Evolutionary conservation across 202 grass and related monocot species (phyloP).

Genomic region (Saccharum hybrid): DNA sequence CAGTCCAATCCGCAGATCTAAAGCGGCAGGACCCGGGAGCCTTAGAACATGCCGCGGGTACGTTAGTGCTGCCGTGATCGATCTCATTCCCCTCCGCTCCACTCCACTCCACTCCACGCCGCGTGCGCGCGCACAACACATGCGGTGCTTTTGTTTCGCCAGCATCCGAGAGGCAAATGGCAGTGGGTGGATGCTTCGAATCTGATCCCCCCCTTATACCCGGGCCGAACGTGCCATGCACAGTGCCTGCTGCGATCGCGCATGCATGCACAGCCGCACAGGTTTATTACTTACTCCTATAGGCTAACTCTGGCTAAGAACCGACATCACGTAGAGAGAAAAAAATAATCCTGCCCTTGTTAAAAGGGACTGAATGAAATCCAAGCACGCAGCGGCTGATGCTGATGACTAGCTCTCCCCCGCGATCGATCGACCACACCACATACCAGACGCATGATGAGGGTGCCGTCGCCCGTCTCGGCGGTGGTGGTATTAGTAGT

Average conservation of each 20-base stretch:
- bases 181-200: constrained; percentile 35
- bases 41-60: neutral
- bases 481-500: neutral
- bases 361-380: neutral
- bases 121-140: neutral
- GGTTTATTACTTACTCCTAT: neutral
- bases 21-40: neutral
- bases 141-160: neutral
- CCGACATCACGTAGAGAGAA: neutral
- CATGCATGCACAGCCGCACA: too few relatives aligned
- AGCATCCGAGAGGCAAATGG: constrained; percentile 23
- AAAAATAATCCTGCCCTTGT: neutral
- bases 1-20: neutral
- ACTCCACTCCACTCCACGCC: neutral
- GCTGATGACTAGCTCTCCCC: neutral
- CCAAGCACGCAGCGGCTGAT: neutral
- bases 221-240: too few relatives aligned
- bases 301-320: neutral
- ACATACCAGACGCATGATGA: neutral
- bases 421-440: neutral
- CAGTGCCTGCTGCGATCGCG: too few relatives aligned
- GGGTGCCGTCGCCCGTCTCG: neutral
- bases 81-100: neutral
- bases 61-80: neutral
- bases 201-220: neutral